These are phyloP conservation scores for Neospermospora avenae DNA, from an alignment of 2,329 filamentous ascomycete species.

Conservation along the genomic window DNA sequence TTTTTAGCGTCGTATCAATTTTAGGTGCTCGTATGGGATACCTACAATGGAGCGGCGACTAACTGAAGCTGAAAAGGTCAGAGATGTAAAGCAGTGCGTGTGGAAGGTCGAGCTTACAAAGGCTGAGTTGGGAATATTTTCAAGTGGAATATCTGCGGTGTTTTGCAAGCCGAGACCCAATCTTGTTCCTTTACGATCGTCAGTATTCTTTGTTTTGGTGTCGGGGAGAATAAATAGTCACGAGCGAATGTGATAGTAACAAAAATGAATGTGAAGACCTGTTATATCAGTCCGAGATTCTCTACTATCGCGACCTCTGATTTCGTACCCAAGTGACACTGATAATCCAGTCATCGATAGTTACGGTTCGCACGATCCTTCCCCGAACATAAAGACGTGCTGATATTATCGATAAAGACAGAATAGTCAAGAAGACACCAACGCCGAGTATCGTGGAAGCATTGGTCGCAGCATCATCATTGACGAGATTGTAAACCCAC, in stretches of 20 bases:
- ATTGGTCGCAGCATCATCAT: slow-evolving; percentile 9
- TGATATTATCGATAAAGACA: slow-evolving; percentile 8
- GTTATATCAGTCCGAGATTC: not conserved
- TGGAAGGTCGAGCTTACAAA: slow-evolving; percentile 29
- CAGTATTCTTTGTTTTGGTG: not conserved
- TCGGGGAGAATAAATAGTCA: slow-evolving; percentile 19
- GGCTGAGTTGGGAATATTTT: slow-evolving; percentile 41
- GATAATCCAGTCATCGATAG: slow-evolving; percentile 35
- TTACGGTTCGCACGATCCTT: slow-evolving; percentile 4
- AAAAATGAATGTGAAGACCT: slow-evolving; percentile 36
- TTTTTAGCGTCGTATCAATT: not conserved
- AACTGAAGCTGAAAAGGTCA: slow-evolving; percentile 37
- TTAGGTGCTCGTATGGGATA: not conserved
- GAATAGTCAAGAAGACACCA: slow-evolving; percentile 5
- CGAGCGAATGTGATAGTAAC: slow-evolving; percentile 37
- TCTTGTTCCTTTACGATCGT: slow-evolving; percentile 39
- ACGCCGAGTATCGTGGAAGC: slow-evolving; percentile 4
- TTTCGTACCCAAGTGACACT: slow-evolving; percentile 33
- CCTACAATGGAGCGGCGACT: slow-evolving; percentile 43
- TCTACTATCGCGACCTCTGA: too few species aligned
- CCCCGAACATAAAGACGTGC: slow-evolving; percentile 10
- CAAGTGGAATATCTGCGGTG: slow-evolving; percentile 37
- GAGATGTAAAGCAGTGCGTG: not conserved
- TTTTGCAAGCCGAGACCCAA: slow-evolving; percentile 41
- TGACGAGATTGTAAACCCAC: slow-evolving; percentile 7